These are phyloP conservation scores for Euphrasia confusa DNA, from an alignment of 257 asterid species.

Conservation along the genomic window DNA sequence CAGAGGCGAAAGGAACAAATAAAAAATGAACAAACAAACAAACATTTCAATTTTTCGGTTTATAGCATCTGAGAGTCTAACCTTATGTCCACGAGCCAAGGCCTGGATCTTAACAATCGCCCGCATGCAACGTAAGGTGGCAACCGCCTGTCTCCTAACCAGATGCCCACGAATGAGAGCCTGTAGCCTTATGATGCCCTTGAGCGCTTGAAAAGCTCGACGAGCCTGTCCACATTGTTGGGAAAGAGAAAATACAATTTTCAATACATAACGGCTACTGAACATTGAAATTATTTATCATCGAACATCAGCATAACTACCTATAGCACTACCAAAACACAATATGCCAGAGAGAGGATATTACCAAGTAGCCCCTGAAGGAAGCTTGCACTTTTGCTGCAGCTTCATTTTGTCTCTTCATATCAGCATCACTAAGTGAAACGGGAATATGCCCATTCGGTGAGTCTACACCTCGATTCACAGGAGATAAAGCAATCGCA, in stretches of 20 bases:
- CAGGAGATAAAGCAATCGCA: slow-evolving; percentile 31
- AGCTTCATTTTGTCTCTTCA: slow-evolving; percentile 51
- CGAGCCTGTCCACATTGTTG: slow-evolving; percentile 57
- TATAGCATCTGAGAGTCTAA: slow-evolving; percentile 37
- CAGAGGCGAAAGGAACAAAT: neutral
- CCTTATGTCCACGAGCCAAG: slow-evolving; percentile 68
- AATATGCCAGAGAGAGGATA: slow-evolving; percentile 7
- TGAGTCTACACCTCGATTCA: slow-evolving; percentile 35
- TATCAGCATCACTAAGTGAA: slow-evolving; percentile 43
- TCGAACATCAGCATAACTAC: neutral
- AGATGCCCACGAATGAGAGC: slow-evolving; percentile 93
- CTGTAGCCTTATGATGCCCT: slow-evolving; percentile 89
- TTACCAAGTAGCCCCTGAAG: slow-evolving; percentile 84
- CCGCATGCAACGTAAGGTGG: slow-evolving; percentile 74
- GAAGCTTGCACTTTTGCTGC: slow-evolving; percentile 76
- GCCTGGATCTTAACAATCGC: slow-evolving; percentile 79
- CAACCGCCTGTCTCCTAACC: slow-evolving; percentile 88
- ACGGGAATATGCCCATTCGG: slow-evolving; percentile 24
- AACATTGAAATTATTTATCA: neutral
- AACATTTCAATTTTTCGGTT: neutral
- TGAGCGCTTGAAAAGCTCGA: slow-evolving; percentile 84
- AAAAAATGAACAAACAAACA: neutral
- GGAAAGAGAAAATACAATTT: neutral
- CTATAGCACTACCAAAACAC: neutral
- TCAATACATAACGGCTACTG: neutral